These are phyloP conservation scores for Saccharomycodes ludwigii DNA, from an alignment of 805 yeast species.

Conservation along the genomic window DNA sequence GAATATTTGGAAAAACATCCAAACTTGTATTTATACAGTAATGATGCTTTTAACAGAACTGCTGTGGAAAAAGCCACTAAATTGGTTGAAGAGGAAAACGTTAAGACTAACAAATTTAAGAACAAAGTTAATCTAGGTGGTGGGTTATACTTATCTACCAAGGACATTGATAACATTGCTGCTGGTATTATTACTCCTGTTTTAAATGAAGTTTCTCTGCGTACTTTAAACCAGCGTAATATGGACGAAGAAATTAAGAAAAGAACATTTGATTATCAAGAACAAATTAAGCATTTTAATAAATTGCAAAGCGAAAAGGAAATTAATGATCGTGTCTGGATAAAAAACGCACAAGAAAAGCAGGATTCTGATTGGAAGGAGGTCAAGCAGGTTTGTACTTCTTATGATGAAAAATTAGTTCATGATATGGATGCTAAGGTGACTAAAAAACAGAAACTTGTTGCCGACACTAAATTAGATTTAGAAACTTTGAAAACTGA, in stretches of 20 bases:
- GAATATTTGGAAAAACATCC: constrained; percentile 31
- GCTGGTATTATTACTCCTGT: constrained; percentile 73
- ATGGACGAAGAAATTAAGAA: constrained; percentile 34
- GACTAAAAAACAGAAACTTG: constrained; percentile 26
- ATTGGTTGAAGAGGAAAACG: constrained; percentile 44
- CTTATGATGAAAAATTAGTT: constrained; percentile 18
- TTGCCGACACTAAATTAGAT: constrained; percentile 25
- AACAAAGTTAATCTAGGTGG: constrained; percentile 70
- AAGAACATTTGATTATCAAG: constrained; percentile 24
- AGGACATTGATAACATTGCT: constrained; percentile 74
- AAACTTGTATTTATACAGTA: constrained; percentile 19
- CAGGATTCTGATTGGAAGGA: constrained; percentile 34
- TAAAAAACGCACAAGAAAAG: constrained; percentile 34
- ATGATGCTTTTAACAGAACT: constrained; percentile 50
- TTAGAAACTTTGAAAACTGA: constrained; percentile 28
- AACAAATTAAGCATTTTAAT: constrained; percentile 30
- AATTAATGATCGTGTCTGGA: constrained; percentile 29
- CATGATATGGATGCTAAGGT: constrained; percentile 26
- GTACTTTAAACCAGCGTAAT: constrained; percentile 59
- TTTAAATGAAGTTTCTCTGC: constrained; percentile 53
- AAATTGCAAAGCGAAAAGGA: constrained; percentile 27
- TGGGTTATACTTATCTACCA: constrained; percentile 64
- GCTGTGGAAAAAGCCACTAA: constrained; percentile 72
- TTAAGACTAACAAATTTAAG: constrained; percentile 28
- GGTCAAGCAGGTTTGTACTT: constrained; percentile 23